Conservation (phyloP, 164 flowering plant species). For the Aristolochia fimbriata region DNA sequence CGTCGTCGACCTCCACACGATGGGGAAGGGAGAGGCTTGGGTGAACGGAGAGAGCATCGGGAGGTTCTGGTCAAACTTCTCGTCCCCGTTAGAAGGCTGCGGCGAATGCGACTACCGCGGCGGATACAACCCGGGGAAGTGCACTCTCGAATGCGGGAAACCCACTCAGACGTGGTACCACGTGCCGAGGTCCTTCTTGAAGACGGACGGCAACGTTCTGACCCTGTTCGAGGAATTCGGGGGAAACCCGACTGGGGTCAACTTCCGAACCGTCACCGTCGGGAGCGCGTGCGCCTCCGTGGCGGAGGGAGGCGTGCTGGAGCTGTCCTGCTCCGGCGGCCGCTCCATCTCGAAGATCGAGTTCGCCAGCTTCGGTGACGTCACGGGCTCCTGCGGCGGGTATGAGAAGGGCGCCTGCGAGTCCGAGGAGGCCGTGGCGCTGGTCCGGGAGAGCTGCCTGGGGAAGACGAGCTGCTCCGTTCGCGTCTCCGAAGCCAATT, state of each 20-base stretch:
- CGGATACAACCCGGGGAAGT: conserved; percentile 51
- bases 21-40: conserved; percentile 98
- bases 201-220: conserved; percentile 64
- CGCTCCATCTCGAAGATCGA: neutral
- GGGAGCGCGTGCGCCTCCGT: too few species aligned
- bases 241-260: conserved; percentile 62
- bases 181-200: conserved; percentile 88
- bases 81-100: conserved; percentile 63
- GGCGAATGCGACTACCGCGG: conserved; percentile 55
- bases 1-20: conserved; percentile 77
- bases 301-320: too few species aligned
- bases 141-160: conserved; percentile 75
- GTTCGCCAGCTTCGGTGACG: neutral
- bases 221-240: conserved; percentile 93
- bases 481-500: neutral
- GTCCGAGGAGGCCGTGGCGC: neutral
- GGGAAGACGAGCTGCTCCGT: neutral
- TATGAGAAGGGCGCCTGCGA: neutral
- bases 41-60: conserved; percentile 93
- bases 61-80: conserved; percentile 58
- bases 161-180: conserved; percentile 98
- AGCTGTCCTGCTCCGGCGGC: neutral
- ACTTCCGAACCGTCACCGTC: too few species aligned
- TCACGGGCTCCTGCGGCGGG: neutral
- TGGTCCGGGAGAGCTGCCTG: neutral